Conservation (phyloP, 352 stramenopile species). For the Globisporangium paroecandrum region DNA sequence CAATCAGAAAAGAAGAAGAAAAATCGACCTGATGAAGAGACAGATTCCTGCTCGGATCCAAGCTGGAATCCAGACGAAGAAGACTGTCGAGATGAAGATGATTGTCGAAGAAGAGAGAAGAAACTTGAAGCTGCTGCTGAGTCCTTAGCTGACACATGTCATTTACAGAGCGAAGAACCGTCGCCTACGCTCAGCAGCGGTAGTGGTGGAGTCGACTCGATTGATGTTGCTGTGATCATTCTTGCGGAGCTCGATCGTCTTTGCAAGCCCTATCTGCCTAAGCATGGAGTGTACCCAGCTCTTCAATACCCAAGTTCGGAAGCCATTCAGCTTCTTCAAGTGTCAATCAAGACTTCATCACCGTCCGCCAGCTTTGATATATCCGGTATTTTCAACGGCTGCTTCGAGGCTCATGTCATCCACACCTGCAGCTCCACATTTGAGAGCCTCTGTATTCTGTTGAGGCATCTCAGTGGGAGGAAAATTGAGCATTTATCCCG, state of each 20-base stretch:
- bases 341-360: background rate
- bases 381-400: slow-evolving; percentile 28
- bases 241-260: slow-evolving; percentile 81
- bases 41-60: background rate
- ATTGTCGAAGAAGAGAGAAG: background rate
- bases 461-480: slow-evolving; percentile 39
- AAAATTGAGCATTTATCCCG: slow-evolving; percentile 30
- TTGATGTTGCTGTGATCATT: slow-evolving; percentile 51
- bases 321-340: slow-evolving; percentile 23
- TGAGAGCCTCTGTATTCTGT: slow-evolving; percentile 29
- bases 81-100: slow-evolving; percentile 50
- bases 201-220: slow-evolving; percentile 19
- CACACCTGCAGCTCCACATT: slow-evolving; percentile 50
- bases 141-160: background rate
- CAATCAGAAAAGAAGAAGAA: slow-evolving; percentile 11
- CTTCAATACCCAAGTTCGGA: slow-evolving; percentile 28
- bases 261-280: slow-evolving; percentile 42
- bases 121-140: background rate
- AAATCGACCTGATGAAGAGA: background rate
- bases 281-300: slow-evolving; percentile 25
- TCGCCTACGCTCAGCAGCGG: background rate
- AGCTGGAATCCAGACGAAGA: slow-evolving; percentile 30
- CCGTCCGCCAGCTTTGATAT: background rate
- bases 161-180: background rate
- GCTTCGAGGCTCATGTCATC: slow-evolving; percentile 39